Evolutionary conservation across 306 rosid species (phyloP).

Genomic region (Castanea mollissima): DNA sequence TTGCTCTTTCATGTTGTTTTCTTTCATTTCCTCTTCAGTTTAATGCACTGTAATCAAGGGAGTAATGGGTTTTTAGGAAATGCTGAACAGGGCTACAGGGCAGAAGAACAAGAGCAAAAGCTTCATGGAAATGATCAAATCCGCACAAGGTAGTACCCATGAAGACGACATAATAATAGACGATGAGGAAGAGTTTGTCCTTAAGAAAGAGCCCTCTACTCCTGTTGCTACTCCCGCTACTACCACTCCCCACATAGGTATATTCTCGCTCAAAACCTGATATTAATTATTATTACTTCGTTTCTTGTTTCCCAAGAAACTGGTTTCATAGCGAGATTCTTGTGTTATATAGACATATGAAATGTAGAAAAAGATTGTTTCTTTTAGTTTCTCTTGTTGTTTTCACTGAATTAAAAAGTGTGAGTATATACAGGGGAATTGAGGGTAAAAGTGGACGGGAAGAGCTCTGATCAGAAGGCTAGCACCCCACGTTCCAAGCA

Average conservation of each 20-base stretch:
- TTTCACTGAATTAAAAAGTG: neutral
- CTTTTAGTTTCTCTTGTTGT: neutral
- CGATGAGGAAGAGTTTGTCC: conserved; percentile 57
- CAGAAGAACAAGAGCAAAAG: conserved; percentile 72
- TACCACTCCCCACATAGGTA: conserved; percentile 50
- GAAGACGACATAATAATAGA: conserved; percentile 59
- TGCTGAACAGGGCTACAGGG: conserved; percentile 57
- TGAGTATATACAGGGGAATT: conserved; percentile 40
- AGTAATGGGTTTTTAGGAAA: conserved; percentile 8
- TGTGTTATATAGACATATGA: neutral
- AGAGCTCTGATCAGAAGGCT: conserved; percentile 76
- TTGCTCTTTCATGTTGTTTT: neutral
- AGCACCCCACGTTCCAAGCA: conserved; percentile 97
- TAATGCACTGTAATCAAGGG: neutral
- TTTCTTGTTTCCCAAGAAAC: neutral
- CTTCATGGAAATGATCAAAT: conserved; percentile 86
- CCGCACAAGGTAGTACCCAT: conserved; percentile 54
- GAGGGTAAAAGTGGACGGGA: conserved; percentile 62
- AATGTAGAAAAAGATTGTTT: neutral
- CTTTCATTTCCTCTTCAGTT: neutral
- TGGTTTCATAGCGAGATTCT: neutral
- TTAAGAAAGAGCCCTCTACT: conserved; percentile 62
- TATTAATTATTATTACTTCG: neutral
- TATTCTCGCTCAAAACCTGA: neutral
- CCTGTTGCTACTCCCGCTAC: neutral